Evolutionary conservation across 345 rosid genomes (phyloP).

Genomic region (Gynandropsis gynandra): DNA sequence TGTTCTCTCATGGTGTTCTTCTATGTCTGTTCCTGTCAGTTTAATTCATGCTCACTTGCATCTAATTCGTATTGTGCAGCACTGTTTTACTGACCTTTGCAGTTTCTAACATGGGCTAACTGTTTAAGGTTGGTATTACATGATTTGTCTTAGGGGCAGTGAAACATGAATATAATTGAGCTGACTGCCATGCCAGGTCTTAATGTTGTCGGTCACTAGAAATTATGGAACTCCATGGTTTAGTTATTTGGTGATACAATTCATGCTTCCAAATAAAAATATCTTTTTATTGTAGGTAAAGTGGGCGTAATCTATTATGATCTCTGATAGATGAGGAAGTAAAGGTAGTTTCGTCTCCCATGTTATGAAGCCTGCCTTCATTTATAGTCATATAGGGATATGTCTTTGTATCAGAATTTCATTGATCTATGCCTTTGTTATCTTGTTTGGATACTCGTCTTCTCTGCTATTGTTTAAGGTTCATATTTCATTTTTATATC

Average conservation of each 20-base stretch:
- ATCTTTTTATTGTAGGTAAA: slow-evolving; percentile 99
- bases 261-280: slow-evolving; percentile 76
- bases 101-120: slow-evolving; percentile 20
- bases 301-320: slow-evolving; percentile 92
- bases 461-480: background rate
- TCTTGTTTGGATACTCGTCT: background rate
- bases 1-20: background rate
- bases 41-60: too few species aligned
- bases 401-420: slow-evolving; percentile 14
- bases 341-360: slow-evolving; percentile 90
- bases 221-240: slow-evolving; percentile 32
- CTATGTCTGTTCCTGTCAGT: background rate
- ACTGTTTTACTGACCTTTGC: slow-evolving; percentile 15
- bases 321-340: slow-evolving; percentile 98
- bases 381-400: slow-evolving; percentile 25
- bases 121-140: slow-evolving; percentile 4
- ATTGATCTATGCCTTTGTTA: slow-evolving; percentile 9
- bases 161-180: background rate
- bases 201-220: slow-evolving; percentile 13
- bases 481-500: background rate
- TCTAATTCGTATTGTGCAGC: background rate
- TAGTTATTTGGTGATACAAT: slow-evolving; percentile 51
- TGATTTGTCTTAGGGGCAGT: background rate
- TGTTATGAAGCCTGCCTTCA: too few species aligned
- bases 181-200: background rate